Evolutionary conservation across 2,329 filamentous ascomycete species (phyloP).

Genomic region (Cercospora nicotianae): DNA sequence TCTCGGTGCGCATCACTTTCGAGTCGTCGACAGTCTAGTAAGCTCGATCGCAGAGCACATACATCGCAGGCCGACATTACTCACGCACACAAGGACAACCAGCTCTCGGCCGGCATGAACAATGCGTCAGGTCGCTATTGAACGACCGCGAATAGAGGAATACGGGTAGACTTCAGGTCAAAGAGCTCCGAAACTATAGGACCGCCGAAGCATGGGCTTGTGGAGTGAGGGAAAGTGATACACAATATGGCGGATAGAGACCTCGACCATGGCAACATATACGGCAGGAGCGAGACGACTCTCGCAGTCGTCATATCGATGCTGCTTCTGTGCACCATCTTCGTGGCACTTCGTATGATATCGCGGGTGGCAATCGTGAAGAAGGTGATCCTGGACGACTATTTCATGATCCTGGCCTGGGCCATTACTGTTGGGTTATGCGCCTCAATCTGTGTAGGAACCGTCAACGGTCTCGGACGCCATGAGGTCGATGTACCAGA

Average conservation of each 20-base stretch:
- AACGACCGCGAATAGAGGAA: constrained; percentile 7
- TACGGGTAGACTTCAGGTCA: constrained; percentile 5
- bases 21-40: background rate
- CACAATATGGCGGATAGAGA: constrained; percentile 25
- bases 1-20: background rate
- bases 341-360: constrained; percentile 72
- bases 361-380: constrained; percentile 73
- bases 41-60: background rate
- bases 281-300: constrained; percentile 49
- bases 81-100: background rate
- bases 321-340: constrained; percentile 68
- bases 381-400: constrained; percentile 73
- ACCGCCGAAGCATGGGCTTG: constrained; percentile 19
- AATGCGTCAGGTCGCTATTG: constrained; percentile 13
- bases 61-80: background rate
- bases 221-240: constrained; percentile 13
- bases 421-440: constrained; percentile 66
- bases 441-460: constrained; percentile 65
- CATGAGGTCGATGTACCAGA: constrained; percentile 61
- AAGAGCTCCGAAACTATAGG: constrained; percentile 3
- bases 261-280: constrained; percentile 33
- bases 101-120: background rate
- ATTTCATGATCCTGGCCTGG: constrained; percentile 79
- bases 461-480: constrained; percentile 65
- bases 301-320: constrained; percentile 70